Conservation (phyloP, 2,329 filamentous ascomycete genomes). For the Plenodomus lindquistii region DNA sequence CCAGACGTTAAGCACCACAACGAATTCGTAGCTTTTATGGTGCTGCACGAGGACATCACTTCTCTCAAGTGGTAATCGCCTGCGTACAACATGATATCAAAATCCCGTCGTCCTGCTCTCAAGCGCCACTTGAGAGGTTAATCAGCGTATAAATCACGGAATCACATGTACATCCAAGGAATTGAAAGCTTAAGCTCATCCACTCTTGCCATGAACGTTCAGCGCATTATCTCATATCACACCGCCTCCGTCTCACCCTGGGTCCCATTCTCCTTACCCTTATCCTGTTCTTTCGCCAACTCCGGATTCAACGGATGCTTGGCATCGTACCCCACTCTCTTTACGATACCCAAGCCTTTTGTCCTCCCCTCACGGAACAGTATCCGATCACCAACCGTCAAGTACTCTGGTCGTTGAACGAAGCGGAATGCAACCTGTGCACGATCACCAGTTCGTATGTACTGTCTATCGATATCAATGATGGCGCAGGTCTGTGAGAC, state of each 20-base stretch:
- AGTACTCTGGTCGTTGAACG: conserved; percentile 89
- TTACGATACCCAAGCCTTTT: conserved; percentile 94
- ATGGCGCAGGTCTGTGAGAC: conserved; percentile 96
- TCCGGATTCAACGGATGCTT: conserved; percentile 49
- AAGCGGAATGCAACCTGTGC: conserved; percentile 94
- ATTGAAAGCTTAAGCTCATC: no score
- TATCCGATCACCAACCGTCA: conserved; percentile 84
- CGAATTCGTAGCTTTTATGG: no score
- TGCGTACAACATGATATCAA: no score
- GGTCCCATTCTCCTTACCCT: conserved; percentile 19
- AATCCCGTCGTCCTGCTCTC: no score
- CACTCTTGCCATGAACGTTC: neutral
- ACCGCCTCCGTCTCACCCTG: conserved; percentile 10
- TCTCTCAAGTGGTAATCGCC: no score
- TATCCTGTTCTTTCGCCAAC: conserved; percentile 24
- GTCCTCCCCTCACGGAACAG: conserved; percentile 93
- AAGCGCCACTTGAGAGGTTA: no score
- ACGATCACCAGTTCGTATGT: conserved; percentile 92
- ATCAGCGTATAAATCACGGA: no score
- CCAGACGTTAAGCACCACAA: no score
- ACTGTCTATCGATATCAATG: conserved; percentile 95
- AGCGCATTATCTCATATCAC: neutral
- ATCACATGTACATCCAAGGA: no score
- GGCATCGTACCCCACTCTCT: conserved; percentile 84
- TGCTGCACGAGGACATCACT: no score